Evolutionary conservation across 495 filamentous ascomycete genomes (phyloP).

Genomic region (Penicillium simplicissimum): DNA sequence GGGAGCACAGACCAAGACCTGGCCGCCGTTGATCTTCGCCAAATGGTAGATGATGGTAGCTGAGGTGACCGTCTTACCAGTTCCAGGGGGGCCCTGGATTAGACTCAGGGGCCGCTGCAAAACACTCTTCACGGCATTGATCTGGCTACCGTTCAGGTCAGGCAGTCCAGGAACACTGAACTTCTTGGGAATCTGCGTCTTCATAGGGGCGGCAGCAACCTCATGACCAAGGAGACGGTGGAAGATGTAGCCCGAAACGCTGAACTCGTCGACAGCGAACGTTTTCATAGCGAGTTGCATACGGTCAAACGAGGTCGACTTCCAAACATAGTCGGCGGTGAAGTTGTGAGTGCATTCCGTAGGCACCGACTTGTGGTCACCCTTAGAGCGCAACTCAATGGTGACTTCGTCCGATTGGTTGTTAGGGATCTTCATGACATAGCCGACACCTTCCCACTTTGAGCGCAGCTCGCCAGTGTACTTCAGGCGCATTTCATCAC

Average conservation of each 20-base stretch:
- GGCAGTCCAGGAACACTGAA: conserved; percentile 95
- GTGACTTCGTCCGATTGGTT: conserved; percentile 98
- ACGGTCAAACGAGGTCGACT: conserved; percentile 97
- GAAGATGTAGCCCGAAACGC: conserved; percentile 98
- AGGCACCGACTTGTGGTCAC: conserved; percentile 90
- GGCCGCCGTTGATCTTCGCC: conserved; percentile 90
- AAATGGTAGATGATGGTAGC: conserved; percentile 98
- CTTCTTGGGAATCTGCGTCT: conserved; percentile 93
- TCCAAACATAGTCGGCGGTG: conserved; percentile 99
- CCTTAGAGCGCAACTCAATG: conserved; percentile 87
- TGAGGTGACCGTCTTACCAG: conserved; percentile 98
- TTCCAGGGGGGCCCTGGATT: conserved; percentile 96
- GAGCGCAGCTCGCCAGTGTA: conserved; percentile 94
- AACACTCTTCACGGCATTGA: conserved; percentile 95
- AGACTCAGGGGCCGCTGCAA: conserved; percentile 89
- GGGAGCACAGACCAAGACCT: conserved; percentile 94
- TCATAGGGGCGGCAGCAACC: conserved; percentile 93
- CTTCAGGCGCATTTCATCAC: conserved; percentile 96
- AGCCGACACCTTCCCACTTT: conserved; percentile 97
- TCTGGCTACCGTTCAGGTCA: conserved; percentile 93
- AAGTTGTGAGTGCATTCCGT: conserved; percentile 99
- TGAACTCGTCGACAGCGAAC: conserved; percentile 97
- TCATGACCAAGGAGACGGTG: conserved; percentile 96
- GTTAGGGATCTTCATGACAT: conserved; percentile 99
- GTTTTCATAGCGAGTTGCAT: conserved; percentile 99